A percentile compares a stretch with the other conserved stretches of the same genome.
Evolutionary conservation across 106 monocot genomes (phyloP).

Genomic region (Apostasia ramifera): DNA sequence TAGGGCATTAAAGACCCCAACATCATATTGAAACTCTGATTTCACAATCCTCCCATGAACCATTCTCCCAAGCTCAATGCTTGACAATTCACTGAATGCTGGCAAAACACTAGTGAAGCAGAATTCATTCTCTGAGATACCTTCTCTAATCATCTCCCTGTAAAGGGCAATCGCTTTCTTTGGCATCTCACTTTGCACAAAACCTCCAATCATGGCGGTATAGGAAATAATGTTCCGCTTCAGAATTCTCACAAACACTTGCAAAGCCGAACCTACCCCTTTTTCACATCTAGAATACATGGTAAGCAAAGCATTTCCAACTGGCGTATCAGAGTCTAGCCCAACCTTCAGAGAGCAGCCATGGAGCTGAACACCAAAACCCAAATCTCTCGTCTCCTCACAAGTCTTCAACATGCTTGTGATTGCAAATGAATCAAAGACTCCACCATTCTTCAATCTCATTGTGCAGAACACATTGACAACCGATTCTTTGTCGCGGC

Average conservation of each 20-base stretch:
- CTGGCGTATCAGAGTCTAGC: constrained; percentile 28
- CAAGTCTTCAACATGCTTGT: constrained; percentile 76
- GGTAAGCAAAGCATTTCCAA: constrained; percentile 58
- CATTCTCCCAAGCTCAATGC: constrained; percentile 19
- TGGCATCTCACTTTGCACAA: constrained; percentile 25
- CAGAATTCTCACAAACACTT: constrained; percentile 33
- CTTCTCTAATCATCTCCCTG: constrained; percentile 35
- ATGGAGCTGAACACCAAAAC: constrained; percentile 58
- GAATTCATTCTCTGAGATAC: constrained; percentile 53
- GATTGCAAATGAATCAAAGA: constrained; percentile 50
- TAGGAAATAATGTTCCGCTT: constrained; percentile 60
- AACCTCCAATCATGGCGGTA: constrained; percentile 58
- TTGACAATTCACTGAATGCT: constrained; percentile 18
- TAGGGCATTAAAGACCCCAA: constrained; percentile 32
- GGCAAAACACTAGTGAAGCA: constrained; percentile 46
- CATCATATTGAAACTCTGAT: constrained; percentile 19
- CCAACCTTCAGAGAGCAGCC: constrained; percentile 36
- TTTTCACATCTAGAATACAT: constrained; percentile 65
- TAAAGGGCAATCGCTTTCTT: constrained; percentile 34
- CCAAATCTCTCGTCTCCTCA: constrained; percentile 19
- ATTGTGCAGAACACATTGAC: constrained; percentile 38
- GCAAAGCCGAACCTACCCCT: constrained; percentile 16
- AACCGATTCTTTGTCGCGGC: constrained; percentile 20
- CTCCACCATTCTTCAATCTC: constrained; percentile 12
- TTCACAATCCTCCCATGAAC: constrained; percentile 25